phyloP scores from a whole-genome alignment of 2,329 filamentous ascomycete species.

The Onygena corvina region DNA sequence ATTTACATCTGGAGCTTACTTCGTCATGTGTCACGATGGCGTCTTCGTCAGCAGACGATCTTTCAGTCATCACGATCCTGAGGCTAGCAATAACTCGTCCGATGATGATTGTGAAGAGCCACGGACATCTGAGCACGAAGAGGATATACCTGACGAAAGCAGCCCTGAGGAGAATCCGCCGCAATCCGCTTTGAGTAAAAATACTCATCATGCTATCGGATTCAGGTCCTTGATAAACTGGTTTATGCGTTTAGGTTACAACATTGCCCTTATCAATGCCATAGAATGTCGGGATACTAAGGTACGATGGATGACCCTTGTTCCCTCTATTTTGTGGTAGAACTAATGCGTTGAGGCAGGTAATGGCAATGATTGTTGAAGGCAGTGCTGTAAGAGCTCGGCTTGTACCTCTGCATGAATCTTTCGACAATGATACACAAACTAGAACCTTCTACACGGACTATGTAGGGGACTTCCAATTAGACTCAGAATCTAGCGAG shows the following conservation, averaged over 20 bases:
- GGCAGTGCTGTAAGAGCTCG: slow-evolving; percentile 7
- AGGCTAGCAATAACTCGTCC: background rate
- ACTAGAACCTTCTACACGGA: background rate
- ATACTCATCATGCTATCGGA: slow-evolving; percentile 7
- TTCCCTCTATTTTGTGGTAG: slow-evolving; percentile 7
- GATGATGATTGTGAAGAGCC: slow-evolving; percentile 14
- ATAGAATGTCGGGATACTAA: slow-evolving; percentile 54
- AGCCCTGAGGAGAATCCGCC: slow-evolving; percentile 16
- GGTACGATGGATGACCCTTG: slow-evolving; percentile 25
- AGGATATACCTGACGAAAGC: slow-evolving; percentile 17
- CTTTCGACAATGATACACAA: background rate
- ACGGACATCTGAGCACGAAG: slow-evolving; percentile 13
- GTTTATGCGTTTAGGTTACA: slow-evolving; percentile 46
- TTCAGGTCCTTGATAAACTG: slow-evolving; percentile 43
- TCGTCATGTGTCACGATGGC: slow-evolving; percentile 58
- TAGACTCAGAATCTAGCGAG: background rate
- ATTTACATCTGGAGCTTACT: slow-evolving; percentile 45
- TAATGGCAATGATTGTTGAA: slow-evolving; percentile 41
- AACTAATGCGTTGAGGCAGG: slow-evolving; percentile 19
- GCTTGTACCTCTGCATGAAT: background rate
- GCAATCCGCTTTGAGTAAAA: background rate
- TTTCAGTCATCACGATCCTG: background rate
- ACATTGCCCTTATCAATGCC: slow-evolving; percentile 52
- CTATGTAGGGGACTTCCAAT: background rate
- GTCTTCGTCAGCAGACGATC: slow-evolving; percentile 10